These are phyloP conservation scores for Cucumis cinereus DNA, from an alignment of 306 rosid genomes.

Conservation along the genomic window DNA sequence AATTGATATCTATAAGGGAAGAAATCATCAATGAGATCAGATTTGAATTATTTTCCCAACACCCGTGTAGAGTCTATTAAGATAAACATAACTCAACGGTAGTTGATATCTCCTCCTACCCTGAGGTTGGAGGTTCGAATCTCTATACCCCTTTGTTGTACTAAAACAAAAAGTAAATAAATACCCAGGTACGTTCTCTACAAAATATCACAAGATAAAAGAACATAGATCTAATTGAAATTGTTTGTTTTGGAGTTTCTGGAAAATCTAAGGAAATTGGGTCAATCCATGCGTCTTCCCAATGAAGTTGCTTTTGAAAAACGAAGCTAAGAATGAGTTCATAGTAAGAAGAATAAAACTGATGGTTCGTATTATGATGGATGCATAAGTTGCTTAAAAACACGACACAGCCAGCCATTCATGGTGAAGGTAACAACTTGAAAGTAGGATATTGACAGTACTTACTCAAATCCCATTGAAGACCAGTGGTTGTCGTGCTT, in stretches of 20 bases:
- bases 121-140: no score
- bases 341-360: neutral
- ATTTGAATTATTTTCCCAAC: neutral
- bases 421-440: neutral
- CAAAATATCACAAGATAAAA: neutral
- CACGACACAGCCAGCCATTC: neutral
- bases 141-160: no score
- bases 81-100: no score
- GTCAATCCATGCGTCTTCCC: neutral
- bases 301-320: neutral
- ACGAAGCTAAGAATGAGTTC: neutral
- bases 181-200: neutral
- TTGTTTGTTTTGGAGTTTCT: neutral
- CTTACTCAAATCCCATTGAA: conserved; percentile 89
- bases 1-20: neutral
- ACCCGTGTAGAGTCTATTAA: neutral
- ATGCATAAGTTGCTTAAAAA: neutral
- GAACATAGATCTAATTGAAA: neutral
- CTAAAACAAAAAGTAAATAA: no score
- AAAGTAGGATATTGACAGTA: neutral
- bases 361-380: neutral
- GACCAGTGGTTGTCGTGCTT: conserved; percentile 82
- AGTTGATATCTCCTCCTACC: no score
- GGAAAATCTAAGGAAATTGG: neutral
- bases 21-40: neutral